These are phyloP conservation scores for Lachancea meyersii DNA, from an alignment of 805 yeast genomes.

Conservation along the genomic window DNA sequence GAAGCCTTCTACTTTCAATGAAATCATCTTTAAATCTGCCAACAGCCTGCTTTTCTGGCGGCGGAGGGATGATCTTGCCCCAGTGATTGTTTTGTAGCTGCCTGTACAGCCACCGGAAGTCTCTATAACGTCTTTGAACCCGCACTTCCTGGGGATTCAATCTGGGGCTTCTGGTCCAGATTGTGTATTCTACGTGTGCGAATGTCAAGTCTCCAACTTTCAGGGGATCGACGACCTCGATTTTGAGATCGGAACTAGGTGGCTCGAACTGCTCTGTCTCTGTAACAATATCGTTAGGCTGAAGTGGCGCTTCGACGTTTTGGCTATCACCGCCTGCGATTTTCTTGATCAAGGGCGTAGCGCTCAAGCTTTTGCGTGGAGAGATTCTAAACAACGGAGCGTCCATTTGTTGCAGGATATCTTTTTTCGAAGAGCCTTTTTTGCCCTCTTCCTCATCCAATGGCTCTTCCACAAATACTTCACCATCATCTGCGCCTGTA, in stretches of 20 bases:
- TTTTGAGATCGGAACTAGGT: constrained; percentile 40
- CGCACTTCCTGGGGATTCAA: constrained; percentile 38
- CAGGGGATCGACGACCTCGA: constrained; percentile 82
- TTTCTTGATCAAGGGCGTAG: constrained; percentile 3
- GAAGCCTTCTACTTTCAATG: constrained; percentile 76
- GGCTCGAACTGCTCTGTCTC: constrained; percentile 13
- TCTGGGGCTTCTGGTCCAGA: constrained; percentile 49
- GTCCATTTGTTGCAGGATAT: constrained; percentile 20
- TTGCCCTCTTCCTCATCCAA: constrained; percentile 14
- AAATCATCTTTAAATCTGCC: constrained; percentile 90
- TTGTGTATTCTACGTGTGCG: constrained; percentile 82
- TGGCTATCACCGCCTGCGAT: not conserved
- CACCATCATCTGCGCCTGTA: constrained; percentile 25
- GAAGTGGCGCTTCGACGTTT: not conserved
- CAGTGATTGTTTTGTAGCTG: constrained; percentile 83
- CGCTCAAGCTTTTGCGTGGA: constrained; percentile 13
- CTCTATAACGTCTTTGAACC: constrained; percentile 83
- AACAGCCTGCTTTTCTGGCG: constrained; percentile 88
- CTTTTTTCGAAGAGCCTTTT: constrained; percentile 18
- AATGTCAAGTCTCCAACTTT: constrained; percentile 87
- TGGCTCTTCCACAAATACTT: constrained; percentile 29
- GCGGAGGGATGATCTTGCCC: constrained; percentile 89
- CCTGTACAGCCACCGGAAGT: constrained; percentile 90
- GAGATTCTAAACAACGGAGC: constrained; percentile 23
- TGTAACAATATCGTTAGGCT: not conserved